Conservation (phyloP, 2,329 filamentous ascomycete species). For the Ophiostoma pallidulum region DNA sequence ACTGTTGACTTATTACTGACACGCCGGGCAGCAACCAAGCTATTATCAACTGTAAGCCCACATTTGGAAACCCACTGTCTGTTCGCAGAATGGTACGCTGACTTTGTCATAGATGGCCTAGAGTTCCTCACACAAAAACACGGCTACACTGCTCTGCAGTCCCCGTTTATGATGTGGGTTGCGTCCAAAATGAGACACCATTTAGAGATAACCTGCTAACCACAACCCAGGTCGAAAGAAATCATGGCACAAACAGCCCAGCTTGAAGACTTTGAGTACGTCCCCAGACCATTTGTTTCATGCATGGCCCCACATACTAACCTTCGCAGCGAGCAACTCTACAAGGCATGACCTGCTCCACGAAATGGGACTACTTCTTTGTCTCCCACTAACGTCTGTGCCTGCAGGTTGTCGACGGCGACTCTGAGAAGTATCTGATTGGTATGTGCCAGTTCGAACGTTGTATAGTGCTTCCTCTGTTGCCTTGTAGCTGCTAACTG, state of each 20-base stretch:
- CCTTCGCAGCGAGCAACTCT: constrained; percentile 63
- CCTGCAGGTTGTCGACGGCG: constrained; percentile 61
- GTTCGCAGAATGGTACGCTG: neutral
- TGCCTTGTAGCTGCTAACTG: neutral
- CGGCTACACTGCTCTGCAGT: constrained; percentile 74
- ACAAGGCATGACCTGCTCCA: constrained; percentile 48
- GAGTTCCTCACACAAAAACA: constrained; percentile 69
- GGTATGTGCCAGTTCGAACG: constrained; percentile 39
- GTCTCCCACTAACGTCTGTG: neutral
- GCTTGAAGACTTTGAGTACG: constrained; percentile 77
- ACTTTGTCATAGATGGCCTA: constrained; percentile 49
- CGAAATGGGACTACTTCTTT: neutral
- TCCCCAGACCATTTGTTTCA: neutral
- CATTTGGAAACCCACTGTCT: too few relatives aligned
- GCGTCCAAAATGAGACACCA: too few relatives aligned
- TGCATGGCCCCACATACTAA: neutral
- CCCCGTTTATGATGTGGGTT: constrained; percentile 76
- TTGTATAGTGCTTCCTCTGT: too few relatives aligned
- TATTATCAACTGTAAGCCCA: constrained; percentile 62
- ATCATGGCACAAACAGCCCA: constrained; percentile 98
- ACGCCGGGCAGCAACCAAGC: constrained; percentile 55
- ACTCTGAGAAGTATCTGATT: constrained; percentile 72
- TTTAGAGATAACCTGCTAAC: neutral
- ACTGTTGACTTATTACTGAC: neutral
- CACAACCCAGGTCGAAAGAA: constrained; percentile 50